phyloP scores from a whole-genome alignment of 768 basidiomycete species.

The Suillus plorans region DNA sequence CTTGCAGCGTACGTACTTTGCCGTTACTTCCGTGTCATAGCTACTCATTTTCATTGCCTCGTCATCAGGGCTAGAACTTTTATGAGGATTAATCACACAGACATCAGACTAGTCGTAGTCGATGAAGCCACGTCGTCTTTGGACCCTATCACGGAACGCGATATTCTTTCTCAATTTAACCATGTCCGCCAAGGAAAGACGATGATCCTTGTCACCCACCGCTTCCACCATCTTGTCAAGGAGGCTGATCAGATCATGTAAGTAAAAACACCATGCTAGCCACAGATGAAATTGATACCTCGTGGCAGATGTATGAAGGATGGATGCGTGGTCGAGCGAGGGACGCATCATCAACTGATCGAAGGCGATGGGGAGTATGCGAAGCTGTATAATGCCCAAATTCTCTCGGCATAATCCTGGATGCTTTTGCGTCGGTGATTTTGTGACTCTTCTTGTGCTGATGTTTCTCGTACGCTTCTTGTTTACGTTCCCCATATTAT shows the following conservation, averaged over 20 bases:
- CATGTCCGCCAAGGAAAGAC: constrained; percentile 46
- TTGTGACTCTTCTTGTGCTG: neutral
- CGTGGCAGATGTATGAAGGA: constrained; percentile 31
- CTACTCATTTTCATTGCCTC: neutral
- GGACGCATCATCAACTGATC: constrained; percentile 31
- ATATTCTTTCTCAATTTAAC: constrained; percentile 42
- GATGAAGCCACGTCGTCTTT: constrained; percentile 62
- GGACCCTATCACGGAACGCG: constrained; percentile 53
- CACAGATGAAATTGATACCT: constrained; percentile 1
- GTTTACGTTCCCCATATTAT: neutral
- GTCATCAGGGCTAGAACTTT: constrained; percentile 44
- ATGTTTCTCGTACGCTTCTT: neutral
- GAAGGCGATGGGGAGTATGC: constrained; percentile 23
- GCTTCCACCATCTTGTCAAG: constrained; percentile 49
- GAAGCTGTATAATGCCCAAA: constrained; percentile 27
- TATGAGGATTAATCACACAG: constrained; percentile 33
- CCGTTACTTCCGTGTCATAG: neutral
- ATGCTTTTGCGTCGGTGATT: neutral
- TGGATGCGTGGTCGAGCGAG: constrained; percentile 29
- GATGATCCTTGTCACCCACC: constrained; percentile 55
- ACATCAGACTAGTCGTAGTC: constrained; percentile 47
- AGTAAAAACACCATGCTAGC: constrained; percentile 17
- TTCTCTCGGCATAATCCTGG: neutral
- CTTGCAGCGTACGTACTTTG: constrained; percentile 43
- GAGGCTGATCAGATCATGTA: constrained; percentile 55